phyloP scores from a whole-genome alignment of 1,284 basidiomycete genomes.

The Pterulicium gracile region DNA sequence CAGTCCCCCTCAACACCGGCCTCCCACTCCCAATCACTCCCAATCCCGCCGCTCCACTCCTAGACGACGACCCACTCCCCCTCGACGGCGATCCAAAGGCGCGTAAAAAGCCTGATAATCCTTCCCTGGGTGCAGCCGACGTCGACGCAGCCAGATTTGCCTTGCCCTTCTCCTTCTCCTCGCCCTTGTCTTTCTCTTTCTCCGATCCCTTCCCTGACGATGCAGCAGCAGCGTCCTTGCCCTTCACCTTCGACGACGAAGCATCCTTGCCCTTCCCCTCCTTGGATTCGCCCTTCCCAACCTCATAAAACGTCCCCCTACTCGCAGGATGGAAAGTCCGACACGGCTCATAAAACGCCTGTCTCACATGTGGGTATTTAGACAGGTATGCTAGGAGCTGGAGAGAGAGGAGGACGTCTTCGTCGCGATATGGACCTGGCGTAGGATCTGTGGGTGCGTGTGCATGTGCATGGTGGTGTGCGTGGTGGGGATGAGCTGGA shows the following conservation, averaged over 20 bases:
- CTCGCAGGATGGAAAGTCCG: slow-evolving; percentile 64
- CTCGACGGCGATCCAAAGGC: background rate
- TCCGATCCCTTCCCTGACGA: slow-evolving; percentile 15
- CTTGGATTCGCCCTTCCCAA: too few relatives aligned
- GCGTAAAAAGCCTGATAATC: slow-evolving; percentile 14
- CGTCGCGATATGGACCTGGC: slow-evolving; percentile 77
- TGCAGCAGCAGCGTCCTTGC: too few relatives aligned
- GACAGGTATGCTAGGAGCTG: slow-evolving; percentile 94
- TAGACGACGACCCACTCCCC: background rate
- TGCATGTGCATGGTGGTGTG: too few relatives aligned
- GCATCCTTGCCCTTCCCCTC: too few relatives aligned
- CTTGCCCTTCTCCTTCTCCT: slow-evolving; percentile 12
- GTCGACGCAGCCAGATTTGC: too few relatives aligned
- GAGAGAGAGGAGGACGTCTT: slow-evolving; percentile 85
- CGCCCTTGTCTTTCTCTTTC: slow-evolving; percentile 20
- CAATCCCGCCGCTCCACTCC: too few relatives aligned
- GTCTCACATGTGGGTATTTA: slow-evolving; percentile 97
- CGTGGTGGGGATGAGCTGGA: too few relatives aligned
- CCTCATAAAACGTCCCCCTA: too few relatives aligned
- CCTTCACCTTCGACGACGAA: too few relatives aligned
- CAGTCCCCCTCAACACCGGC: slow-evolving; percentile 1
- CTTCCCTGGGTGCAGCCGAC: slow-evolving; percentile 12
- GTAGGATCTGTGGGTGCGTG: too few relatives aligned
- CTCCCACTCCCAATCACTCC: slow-evolving; percentile 1
- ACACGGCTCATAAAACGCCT: slow-evolving; percentile 87